A percentile compares a stretch with the other conserved stretches of the same genome.
Evolutionary conservation across 805 yeast genomes (phyloP).

Genomic region (Starmerella davenportii): DNA sequence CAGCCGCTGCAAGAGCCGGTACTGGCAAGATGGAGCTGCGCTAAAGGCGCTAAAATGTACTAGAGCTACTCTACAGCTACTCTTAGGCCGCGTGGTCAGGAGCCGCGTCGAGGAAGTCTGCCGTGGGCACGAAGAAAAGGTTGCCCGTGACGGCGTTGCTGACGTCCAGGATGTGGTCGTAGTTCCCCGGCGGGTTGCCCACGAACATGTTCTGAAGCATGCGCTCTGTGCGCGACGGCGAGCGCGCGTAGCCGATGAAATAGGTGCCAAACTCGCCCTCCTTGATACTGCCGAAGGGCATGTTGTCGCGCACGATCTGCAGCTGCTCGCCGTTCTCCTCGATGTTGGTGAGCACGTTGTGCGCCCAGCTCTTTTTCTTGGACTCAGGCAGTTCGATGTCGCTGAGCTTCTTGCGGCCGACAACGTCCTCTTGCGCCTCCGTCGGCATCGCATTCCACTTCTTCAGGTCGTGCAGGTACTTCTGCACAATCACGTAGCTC

Average conservation of each 20-base stretch:
- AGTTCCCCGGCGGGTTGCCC: conserved; percentile 16
- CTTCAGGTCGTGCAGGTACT: conserved; percentile 15
- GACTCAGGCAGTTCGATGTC: conserved; percentile 14
- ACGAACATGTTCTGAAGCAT: conserved; percentile 17
- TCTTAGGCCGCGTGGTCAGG: too few relatives aligned
- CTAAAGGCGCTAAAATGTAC: too few relatives aligned
- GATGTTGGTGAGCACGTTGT: conserved; percentile 37
- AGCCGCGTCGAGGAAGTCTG: conserved; percentile 6
- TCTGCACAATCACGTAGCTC: conserved; percentile 17
- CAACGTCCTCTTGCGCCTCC: conserved; percentile 15
- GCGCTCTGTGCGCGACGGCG: conserved; percentile 10
- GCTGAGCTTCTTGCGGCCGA: conserved; percentile 16
- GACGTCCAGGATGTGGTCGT: conserved; percentile 16
- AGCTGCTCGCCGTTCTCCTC: conserved; percentile 31
- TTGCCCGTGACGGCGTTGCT: conserved; percentile 12
- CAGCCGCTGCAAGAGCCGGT: too few relatives aligned
- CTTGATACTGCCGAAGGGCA: conserved; percentile 16
- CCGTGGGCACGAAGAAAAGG: conserved; percentile 13
- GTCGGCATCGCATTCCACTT: conserved; percentile 12
- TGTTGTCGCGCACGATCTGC: conserved; percentile 16
- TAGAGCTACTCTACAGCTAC: too few relatives aligned
- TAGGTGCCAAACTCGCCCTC: conserved; percentile 16
- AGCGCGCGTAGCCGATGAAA: conserved; percentile 15
- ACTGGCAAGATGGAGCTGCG: too few relatives aligned
- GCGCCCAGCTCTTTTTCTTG: conserved; percentile 22